Conservation (phyloP, 2,329 filamentous ascomycete species). For the Trichoderma endophyticum region DNA sequence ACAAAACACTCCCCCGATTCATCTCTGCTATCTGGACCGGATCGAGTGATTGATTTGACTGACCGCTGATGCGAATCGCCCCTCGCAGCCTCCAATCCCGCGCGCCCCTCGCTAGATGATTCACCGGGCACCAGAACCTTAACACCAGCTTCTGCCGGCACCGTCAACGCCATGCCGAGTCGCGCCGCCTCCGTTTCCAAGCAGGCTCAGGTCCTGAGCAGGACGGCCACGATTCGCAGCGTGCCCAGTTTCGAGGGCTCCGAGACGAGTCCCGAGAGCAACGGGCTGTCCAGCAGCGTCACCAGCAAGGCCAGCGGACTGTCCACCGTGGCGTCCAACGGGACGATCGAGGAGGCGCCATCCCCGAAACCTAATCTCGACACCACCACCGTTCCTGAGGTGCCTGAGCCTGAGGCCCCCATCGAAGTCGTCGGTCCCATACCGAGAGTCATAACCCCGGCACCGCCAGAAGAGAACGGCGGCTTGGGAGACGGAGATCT, state of each 20-base stretch:
- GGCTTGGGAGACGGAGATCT: slow-evolving; percentile 35
- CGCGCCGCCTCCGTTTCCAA: slow-evolving; percentile 32
- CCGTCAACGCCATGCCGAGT: slow-evolving; percentile 41
- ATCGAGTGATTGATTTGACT: background rate
- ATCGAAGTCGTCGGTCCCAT: slow-evolving; percentile 22
- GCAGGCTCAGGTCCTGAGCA: slow-evolving; percentile 32
- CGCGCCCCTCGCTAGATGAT: slow-evolving; percentile 30
- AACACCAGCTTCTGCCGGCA: slow-evolving; percentile 38
- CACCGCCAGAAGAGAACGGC: slow-evolving; percentile 27
- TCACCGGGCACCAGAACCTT: slow-evolving; percentile 31
- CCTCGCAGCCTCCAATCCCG: slow-evolving; percentile 1
- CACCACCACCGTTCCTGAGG: slow-evolving; percentile 22
- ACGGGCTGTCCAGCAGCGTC: slow-evolving; percentile 53
- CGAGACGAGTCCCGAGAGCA: slow-evolving; percentile 45
- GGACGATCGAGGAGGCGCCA: slow-evolving; percentile 30
- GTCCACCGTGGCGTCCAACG: slow-evolving; percentile 39
- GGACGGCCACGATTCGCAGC: slow-evolving; percentile 52
- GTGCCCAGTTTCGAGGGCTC: slow-evolving; percentile 54
- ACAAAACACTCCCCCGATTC: background rate
- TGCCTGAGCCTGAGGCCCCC: slow-evolving; percentile 25
- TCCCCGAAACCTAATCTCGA: slow-evolving; percentile 32
- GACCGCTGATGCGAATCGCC: slow-evolving; percentile 24
- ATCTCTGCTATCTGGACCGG: background rate
- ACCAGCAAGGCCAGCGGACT: slow-evolving; percentile 52
- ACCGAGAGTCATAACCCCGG: slow-evolving; percentile 33